Conservation (phyloP, 2,329 filamentous ascomycete species). For the Aspergillus udagawae region DNA sequence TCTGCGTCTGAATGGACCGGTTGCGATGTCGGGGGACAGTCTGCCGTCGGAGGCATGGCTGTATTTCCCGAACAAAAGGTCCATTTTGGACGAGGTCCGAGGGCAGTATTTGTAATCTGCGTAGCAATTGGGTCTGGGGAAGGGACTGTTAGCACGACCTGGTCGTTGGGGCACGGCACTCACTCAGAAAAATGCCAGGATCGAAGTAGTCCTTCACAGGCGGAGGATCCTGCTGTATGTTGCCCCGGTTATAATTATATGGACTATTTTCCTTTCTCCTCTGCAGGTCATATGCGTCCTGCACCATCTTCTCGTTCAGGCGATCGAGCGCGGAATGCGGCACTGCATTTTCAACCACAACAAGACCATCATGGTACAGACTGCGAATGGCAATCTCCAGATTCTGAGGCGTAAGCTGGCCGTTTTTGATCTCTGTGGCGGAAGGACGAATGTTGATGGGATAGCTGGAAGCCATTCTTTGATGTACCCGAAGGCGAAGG, state of each 20-base stretch:
- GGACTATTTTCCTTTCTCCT: conserved; percentile 51
- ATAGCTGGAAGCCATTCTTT: conserved; percentile 1
- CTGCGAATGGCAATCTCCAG: conserved; percentile 53
- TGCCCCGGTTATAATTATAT: conserved; percentile 58
- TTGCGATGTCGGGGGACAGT: conserved; percentile 27
- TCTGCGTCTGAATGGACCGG: conserved; percentile 59
- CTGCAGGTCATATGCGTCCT: conserved; percentile 53
- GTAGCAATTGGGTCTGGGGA: conserved; percentile 48
- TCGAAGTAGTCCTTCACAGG: conserved; percentile 49
- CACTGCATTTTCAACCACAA: conserved; percentile 54
- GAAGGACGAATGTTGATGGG: conserved; percentile 40
- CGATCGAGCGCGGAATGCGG: conserved; percentile 49
- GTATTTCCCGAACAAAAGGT: conserved; percentile 55
- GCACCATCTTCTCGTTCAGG: conserved; percentile 57
- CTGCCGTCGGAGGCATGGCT: conserved; percentile 47
- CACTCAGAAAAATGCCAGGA: conserved; percentile 53
- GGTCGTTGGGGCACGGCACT: conserved; percentile 6
- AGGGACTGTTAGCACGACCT: background rate
- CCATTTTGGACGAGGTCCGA: conserved; percentile 54
- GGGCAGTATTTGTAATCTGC: conserved; percentile 40
- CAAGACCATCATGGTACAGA: conserved; percentile 52
- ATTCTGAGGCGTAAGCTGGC: conserved; percentile 44
- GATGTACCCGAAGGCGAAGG: background rate
- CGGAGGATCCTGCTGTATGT: conserved; percentile 58
- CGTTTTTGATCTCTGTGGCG: conserved; percentile 37